Conservation (phyloP, 1,139 yeast species). For the Candida albicans region DNA sequence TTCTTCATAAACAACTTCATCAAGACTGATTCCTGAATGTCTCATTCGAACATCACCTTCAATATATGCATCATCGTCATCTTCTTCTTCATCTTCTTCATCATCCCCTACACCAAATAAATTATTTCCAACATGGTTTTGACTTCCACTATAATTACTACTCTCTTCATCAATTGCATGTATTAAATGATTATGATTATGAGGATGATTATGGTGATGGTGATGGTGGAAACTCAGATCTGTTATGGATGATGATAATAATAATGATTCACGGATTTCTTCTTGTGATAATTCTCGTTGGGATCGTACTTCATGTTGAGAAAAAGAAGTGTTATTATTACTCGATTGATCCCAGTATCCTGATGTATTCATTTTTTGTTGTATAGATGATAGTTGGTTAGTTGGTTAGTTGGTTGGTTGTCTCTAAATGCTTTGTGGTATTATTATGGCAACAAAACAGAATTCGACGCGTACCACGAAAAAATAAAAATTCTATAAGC, state of each 20-base stretch:
- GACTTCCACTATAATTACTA: conserved; percentile 11
- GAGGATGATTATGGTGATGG: too few relatives aligned
- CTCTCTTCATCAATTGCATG: conserved; percentile 16
- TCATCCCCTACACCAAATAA: conserved; percentile 2
- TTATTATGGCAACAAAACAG: too few relatives aligned
- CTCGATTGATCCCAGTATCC: conserved; percentile 30
- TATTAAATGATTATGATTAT: conserved; percentile 9
- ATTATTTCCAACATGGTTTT: neutral
- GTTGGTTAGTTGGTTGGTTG: neutral
- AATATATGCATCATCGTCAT: conserved; percentile 3
- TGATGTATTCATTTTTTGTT: conserved; percentile 24
- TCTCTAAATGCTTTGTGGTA: neutral
- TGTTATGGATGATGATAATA: conserved; percentile 18
- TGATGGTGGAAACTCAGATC: conserved; percentile 8
- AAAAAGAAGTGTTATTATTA: neutral
- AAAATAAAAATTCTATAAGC: too few relatives aligned
- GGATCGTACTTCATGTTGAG: conserved; percentile 32
- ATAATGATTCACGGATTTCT: conserved; percentile 36
- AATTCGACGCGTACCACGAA: too few relatives aligned
- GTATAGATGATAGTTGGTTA: neutral
- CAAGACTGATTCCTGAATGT: conserved; percentile 4
- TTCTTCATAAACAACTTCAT: conserved; percentile 6
- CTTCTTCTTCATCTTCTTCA: conserved; percentile 3
- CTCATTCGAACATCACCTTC: conserved; percentile 2
- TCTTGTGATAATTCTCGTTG: conserved; percentile 37